Conservation (phyloP, 805 yeast genomes). For the Barnettozyma vustinii region DNA sequence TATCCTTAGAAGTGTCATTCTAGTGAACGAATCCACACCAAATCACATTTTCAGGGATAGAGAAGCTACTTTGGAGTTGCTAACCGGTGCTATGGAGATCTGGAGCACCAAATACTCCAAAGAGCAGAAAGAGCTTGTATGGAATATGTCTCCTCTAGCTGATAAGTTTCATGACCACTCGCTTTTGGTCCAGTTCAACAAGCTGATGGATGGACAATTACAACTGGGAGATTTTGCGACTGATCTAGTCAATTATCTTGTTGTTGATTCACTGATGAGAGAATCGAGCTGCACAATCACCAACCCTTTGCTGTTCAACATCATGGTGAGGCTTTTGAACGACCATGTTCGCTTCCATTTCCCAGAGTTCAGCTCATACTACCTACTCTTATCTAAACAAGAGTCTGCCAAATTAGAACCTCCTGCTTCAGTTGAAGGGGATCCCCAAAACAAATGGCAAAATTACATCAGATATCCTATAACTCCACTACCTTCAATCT, state of each 20-base stretch:
- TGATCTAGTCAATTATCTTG: slow-evolving; percentile 2
- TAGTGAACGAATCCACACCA: slow-evolving; percentile 3
- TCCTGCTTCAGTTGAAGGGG: neutral
- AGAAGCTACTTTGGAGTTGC: neutral
- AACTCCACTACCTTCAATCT: neutral
- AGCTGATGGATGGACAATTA: neutral
- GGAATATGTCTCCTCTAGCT: neutral
- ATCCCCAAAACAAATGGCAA: slow-evolving; percentile 11
- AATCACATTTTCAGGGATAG: slow-evolving; percentile 5
- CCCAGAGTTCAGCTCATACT: slow-evolving; percentile 9
- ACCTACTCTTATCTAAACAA: neutral
- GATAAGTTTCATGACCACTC: slow-evolving; percentile 1
- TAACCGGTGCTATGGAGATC: neutral
- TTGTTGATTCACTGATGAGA: neutral
- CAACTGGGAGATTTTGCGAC: slow-evolving; percentile 8
- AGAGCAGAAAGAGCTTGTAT: neutral
- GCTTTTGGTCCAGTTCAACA: neutral
- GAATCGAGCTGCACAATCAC: neutral
- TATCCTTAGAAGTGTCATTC: slow-evolving; percentile 11
- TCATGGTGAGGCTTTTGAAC: slow-evolving; percentile 8
- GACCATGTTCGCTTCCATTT: slow-evolving; percentile 8
- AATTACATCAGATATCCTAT: slow-evolving; percentile 14
- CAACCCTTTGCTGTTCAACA: slow-evolving; percentile 8
- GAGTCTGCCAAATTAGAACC: neutral
- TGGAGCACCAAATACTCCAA: neutral